Evolutionary conservation across 176 grass and related monocot genomes (phyloP), one percentile per base, ranked within the genome.

Genomic region (Avena insularis): DNA sequence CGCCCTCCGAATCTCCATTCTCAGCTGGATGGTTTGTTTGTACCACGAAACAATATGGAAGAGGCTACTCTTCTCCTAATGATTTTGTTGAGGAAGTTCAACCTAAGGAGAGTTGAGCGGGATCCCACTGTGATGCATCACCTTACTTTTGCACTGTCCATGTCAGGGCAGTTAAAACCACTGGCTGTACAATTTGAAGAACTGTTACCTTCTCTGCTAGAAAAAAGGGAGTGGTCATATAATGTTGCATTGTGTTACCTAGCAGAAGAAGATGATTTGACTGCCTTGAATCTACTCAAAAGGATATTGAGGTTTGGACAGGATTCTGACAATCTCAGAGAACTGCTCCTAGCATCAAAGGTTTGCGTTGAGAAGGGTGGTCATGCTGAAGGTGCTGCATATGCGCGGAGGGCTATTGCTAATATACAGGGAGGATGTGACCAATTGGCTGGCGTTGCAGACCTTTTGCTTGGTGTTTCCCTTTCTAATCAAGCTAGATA

Each of bases 201-300:
- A 79, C 61, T 95, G 49, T 91, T 92, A 86, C 92, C 94, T 79
- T 87, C 74, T 57, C 64, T 90, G 21, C 71, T 99, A 55, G 89
- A 93, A 31, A 93, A 89, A 86, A 90, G 80, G 87, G 94, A 96
- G 67, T 89, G 91, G 72, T 88, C 75, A 74, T 93, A 99, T 79
- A 92, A 80, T 87, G 92, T 99, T 58, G 91, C 92, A 14, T 93
- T 99, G 89, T 97, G 97, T 86, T 99, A 97, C 84, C 88, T 99
- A 40, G 90, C 81, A 25, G 97, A 97, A 91, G 73, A 94, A 83
- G 91, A 97, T 92, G 87, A 93, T 29, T 82, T 71, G 48, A 89
- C 89, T 70, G 91, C 97, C 77, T 79, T 99, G 83, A 91, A 87
- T 61, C 81, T 99, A 35, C 87, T 99, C 73, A 91, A 84, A 90